Conservation (phyloP, 2,329 filamentous ascomycete species). For the Monosporascus sp. region DNA sequence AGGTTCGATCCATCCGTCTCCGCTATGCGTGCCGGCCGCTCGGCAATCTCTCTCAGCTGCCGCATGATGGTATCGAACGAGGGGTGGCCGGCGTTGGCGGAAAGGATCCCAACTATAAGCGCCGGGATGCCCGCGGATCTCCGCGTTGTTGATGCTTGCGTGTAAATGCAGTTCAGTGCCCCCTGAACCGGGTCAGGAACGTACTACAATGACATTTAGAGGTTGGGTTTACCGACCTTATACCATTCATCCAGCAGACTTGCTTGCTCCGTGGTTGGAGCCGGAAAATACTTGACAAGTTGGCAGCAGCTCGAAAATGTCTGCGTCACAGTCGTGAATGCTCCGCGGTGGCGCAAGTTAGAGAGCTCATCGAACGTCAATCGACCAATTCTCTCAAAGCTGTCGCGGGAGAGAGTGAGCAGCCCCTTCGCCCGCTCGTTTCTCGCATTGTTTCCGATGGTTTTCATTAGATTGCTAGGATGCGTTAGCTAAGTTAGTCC, state of each 20-base stretch:
- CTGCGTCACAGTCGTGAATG: conserved; percentile 86
- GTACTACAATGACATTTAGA: background rate
- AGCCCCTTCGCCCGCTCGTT: conserved; percentile 38
- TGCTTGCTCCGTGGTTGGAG: conserved; percentile 27
- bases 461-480: conserved; percentile 63
- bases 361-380: conserved; percentile 79
- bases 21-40: conserved; percentile 44
- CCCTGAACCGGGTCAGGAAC: conserved; percentile 37
- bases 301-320: conserved; percentile 81
- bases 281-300: conserved; percentile 45
- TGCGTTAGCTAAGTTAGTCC: conserved; percentile 10
- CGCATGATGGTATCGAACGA: conserved; percentile 62
- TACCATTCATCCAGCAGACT: conserved; percentile 66
- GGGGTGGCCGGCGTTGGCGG: conserved; percentile 54
- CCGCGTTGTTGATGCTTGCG: conserved; percentile 76
- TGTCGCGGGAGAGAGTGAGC: conserved; percentile 43
- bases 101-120: conserved; percentile 75
- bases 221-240: conserved; percentile 38
- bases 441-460: conserved; percentile 51
- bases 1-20: conserved; percentile 62
- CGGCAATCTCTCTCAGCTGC: conserved; percentile 56
- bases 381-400: conserved; percentile 63
- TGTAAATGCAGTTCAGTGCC: conserved; percentile 64
- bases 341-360: conserved; percentile 80
- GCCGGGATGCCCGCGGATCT: conserved; percentile 89